Percentiles rank a stretch among this genome's conserved stretches.
Conservation (phyloP, 2,329 filamentous ascomycete species). For the Sporothrix euskadiensis region DNA sequence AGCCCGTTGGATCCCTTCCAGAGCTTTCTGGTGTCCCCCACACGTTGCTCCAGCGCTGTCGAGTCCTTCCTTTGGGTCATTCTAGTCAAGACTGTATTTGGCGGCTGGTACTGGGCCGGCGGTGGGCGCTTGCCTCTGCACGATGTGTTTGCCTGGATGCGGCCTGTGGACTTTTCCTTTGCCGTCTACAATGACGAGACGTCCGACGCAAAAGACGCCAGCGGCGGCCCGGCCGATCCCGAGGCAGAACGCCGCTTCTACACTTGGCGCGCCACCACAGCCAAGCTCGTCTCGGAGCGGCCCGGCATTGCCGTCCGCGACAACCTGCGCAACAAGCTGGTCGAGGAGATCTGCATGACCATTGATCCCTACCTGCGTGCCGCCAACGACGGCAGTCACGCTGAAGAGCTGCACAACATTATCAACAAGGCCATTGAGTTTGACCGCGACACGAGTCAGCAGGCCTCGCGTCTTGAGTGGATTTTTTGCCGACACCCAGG, state of each 20-base stretch:
- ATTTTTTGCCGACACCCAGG: conserved; percentile 18
- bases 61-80: conserved; percentile 27
- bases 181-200: not conserved
- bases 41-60: conserved; percentile 23
- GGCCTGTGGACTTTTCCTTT: conserved; percentile 15
- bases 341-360: conserved; percentile 22
- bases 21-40: conserved; percentile 22
- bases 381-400: conserved; percentile 18
- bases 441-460: conserved; percentile 27
- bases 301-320: conserved; percentile 4
- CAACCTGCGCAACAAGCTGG: conserved; percentile 19
- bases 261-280: conserved; percentile 27
- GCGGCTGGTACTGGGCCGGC: conserved; percentile 28
- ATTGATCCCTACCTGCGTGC: conserved; percentile 21
- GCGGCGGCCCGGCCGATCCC: not conserved
- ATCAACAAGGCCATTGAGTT: conserved; percentile 28
- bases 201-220: not conserved
- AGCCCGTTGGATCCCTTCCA: conserved; percentile 17
- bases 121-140: conserved; percentile 9
- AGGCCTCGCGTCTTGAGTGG: conserved; percentile 25
- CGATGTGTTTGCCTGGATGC: conserved; percentile 22
- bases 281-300: conserved; percentile 21
- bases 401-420: conserved; percentile 20
- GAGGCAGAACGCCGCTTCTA: conserved; percentile 29
- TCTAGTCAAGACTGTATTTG: conserved; percentile 19